Evolutionary conservation across 2,329 filamentous ascomycete genomes (phyloP), one percentile per base, ranked within the genome.

Genomic region (Penicillium italicum): DNA sequence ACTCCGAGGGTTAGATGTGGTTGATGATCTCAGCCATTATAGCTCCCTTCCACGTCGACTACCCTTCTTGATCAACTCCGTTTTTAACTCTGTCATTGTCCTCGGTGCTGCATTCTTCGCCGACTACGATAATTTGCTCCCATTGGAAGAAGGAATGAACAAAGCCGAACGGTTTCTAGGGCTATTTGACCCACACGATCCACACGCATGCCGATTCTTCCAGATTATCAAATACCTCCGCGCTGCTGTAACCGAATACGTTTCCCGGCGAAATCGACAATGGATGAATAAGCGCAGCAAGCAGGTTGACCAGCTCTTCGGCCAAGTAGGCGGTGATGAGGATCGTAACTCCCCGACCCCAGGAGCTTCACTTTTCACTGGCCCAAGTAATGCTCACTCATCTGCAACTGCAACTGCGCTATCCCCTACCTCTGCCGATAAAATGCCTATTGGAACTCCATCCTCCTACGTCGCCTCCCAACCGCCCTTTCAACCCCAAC

Each of bases 41-140:
- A 56, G 67, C 1, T 63, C 66, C 2, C 66, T 78, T 0, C 77
- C 77, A 0, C 76, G 74, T 30, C 68, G 77, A 1, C 61, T 79
- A 4, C 77, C 77, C 0, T 77, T 79, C 16, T 60, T 79, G 0
- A 75, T 79, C 5, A 80, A 79, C 46, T 76, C 75, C 1, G 71
- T 76, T 4, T 79, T 80, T 56, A 73, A 77, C 6, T 76, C 77
- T 0, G 75, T 74, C 0, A 62, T 80, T 0, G 76, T 79, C 0
- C 66, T 80, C 0, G 77, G 77, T 0, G 70, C 77, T 0, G 76
- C 77, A 0, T 70, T 74, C 24, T 79, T 80, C 47, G 76, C 75
- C 0, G 76, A 80, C 51, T 72, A 79, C 2, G 76, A 79, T 52
- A 71, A 67, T 43, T 50, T 70, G 4, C 66, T 73, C 18, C 72